A percentile compares a stretch with the other conserved stretches of the same genome.
Evolutionary conservation across 2,329 filamentous ascomycete genomes (phyloP).

Genomic region (Phialemoniopsis sp.): DNA sequence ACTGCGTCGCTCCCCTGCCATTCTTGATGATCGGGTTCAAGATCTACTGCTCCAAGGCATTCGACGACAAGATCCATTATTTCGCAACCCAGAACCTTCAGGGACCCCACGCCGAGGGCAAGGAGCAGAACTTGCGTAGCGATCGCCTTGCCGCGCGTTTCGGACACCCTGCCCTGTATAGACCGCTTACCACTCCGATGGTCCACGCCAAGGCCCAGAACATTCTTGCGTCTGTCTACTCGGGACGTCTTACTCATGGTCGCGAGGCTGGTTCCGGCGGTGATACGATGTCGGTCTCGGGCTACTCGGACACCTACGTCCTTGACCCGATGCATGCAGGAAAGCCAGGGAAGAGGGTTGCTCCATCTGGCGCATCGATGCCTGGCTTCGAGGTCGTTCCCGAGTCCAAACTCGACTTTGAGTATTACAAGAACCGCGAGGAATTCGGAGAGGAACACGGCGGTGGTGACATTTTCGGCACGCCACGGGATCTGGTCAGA

Average conservation of each 20-base stretch:
- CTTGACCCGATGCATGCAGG: slow-evolving; percentile 77
- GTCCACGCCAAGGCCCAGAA: slow-evolving; percentile 88
- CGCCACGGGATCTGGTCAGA: slow-evolving; percentile 52
- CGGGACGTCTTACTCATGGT: slow-evolving; percentile 69
- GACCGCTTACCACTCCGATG: slow-evolving; percentile 89
- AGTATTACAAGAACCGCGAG: slow-evolving; percentile 84
- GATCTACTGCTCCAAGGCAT: slow-evolving; percentile 70
- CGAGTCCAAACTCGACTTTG: slow-evolving; percentile 82
- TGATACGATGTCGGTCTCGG: slow-evolving; percentile 57
- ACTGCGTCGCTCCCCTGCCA: slow-evolving; percentile 67
- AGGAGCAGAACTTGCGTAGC: slow-evolving; percentile 50
- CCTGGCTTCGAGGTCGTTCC: slow-evolving; percentile 88
- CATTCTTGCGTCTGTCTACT: slow-evolving; percentile 79
- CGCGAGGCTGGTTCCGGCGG: slow-evolving; percentile 53
- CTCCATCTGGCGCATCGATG: slow-evolving; percentile 22
- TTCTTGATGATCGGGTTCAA: slow-evolving; percentile 82
- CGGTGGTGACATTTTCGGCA: slow-evolving; percentile 67
- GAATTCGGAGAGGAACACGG: slow-evolving; percentile 87
- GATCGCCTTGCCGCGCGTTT: slow-evolving; percentile 76
- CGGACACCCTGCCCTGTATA: slow-evolving; percentile 87
- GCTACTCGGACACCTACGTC: slow-evolving; percentile 78
- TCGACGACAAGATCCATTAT: slow-evolving; percentile 77
- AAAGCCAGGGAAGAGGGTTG: slow-evolving; percentile 35
- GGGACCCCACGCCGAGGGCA: slow-evolving; percentile 40
- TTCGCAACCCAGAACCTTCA: slow-evolving; percentile 63